Conservation (phyloP, 1,139 yeast species). For the Taphrina pruni region DNA sequence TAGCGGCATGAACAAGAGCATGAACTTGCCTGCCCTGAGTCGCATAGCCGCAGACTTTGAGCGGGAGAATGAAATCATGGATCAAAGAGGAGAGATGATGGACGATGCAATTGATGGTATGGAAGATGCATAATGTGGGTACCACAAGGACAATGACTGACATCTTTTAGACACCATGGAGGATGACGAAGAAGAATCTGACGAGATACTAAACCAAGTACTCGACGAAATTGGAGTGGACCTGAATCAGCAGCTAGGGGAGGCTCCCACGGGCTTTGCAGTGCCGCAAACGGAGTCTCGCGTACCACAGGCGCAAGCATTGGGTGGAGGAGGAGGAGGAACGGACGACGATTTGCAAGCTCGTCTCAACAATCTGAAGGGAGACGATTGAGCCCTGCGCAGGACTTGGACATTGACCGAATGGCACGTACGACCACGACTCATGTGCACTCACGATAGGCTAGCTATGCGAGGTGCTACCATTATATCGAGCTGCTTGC, state of each 20-base stretch:
- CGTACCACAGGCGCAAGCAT: slow-evolving; percentile 39
- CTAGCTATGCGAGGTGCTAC: too few species aligned
- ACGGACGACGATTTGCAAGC: slow-evolving; percentile 40
- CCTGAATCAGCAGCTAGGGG: slow-evolving; percentile 59
- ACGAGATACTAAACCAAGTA: slow-evolving; percentile 88
- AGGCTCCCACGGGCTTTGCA: slow-evolving; percentile 38
- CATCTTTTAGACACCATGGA: slow-evolving; percentile 52
- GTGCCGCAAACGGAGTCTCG: slow-evolving; percentile 30
- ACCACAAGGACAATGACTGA: slow-evolving; percentile 53
- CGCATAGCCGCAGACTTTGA: slow-evolving; percentile 95
- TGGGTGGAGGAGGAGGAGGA: slow-evolving; percentile 30
- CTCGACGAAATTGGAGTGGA: slow-evolving; percentile 96
- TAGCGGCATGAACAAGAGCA: slow-evolving; percentile 82
- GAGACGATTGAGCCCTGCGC: slow-evolving; percentile 5
- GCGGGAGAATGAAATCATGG: slow-evolving; percentile 93
- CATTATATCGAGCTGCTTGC: too few species aligned
- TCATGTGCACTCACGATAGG: too few species aligned
- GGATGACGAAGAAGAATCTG: slow-evolving; percentile 71
- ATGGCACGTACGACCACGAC: too few species aligned
- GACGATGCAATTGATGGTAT: slow-evolving; percentile 93
- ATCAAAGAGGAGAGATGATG: slow-evolving; percentile 97
- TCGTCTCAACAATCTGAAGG: slow-evolving; percentile 36
- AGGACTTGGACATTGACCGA: not conserved
- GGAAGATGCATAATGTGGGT: not conserved
- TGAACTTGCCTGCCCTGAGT: slow-evolving; percentile 89